Evolutionary conservation across 768 basidiomycete genomes (phyloP).

Genomic region (Mycena vitilis): DNA sequence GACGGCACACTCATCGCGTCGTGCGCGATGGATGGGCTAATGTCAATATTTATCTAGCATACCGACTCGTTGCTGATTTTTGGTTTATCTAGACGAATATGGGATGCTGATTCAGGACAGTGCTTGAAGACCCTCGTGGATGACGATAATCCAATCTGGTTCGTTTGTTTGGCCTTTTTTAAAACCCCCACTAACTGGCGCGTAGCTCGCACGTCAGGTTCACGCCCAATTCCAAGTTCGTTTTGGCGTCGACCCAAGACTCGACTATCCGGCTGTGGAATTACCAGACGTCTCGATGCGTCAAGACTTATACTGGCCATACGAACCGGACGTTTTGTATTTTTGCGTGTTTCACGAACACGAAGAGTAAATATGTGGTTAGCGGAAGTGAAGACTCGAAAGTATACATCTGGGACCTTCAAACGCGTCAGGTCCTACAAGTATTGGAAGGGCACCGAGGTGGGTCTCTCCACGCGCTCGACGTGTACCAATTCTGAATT

Average conservation of each 20-base stretch:
- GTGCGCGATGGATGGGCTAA: conserved; percentile 96
- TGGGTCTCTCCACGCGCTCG: conserved; percentile 40
- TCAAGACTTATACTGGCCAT: conserved; percentile 94
- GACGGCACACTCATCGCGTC: conserved; percentile 96
- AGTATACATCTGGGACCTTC: conserved; percentile 91
- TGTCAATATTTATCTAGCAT: conserved; percentile 64
- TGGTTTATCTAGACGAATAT: conserved; percentile 79
- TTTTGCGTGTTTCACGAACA: conserved; percentile 72
- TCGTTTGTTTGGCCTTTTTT: conserved; percentile 32
- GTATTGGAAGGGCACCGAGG: conserved; percentile 85
- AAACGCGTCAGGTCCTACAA: conserved; percentile 81
- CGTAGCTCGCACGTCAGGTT: conserved; percentile 88
- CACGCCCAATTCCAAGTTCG: conserved; percentile 91
- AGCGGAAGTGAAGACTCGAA: conserved; percentile 93
- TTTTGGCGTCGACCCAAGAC: conserved; percentile 93
- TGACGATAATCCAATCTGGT: conserved; percentile 96
- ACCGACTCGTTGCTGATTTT: conserved; percentile 16
- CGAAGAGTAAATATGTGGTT: conserved; percentile 76
- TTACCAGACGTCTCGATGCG: conserved; percentile 88
- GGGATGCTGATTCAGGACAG: conserved; percentile 98
- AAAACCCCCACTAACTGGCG: conserved; percentile 16
- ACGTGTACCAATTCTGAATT: conserved; percentile 14
- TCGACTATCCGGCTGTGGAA: conserved; percentile 96
- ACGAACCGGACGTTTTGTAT: conserved; percentile 88
- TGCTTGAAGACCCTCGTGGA: conserved; percentile 97